Percentiles rank a stretch among this genome's conserved stretches.
phyloP scores from a whole-genome alignment of 768 basidiomycete genomes.

The Leccinum longicurvipes region DNA sequence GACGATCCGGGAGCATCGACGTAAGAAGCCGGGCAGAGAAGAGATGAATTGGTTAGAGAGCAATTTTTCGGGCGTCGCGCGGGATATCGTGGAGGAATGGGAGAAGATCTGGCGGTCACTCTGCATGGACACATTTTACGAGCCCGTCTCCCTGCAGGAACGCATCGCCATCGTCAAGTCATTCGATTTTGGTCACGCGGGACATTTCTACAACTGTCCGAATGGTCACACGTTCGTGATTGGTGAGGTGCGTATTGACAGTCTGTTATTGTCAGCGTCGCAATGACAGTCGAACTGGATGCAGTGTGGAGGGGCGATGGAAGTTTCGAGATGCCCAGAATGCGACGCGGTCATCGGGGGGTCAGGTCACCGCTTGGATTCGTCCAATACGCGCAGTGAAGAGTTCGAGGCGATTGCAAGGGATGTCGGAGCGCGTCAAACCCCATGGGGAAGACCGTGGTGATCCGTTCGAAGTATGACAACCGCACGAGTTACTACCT shows the following conservation, averaged over 20 bases:
- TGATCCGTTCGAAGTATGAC: not conserved
- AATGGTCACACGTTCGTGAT: constrained; percentile 67
- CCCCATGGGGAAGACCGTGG: constrained; percentile 30
- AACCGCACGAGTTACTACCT: not conserved
- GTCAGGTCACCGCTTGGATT: constrained; percentile 35
- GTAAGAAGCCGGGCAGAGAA: constrained; percentile 23
- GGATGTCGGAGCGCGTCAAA: constrained; percentile 23
- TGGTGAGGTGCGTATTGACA: constrained; percentile 37
- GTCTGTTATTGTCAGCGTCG: not conserved
- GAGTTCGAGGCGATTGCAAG: constrained; percentile 48
- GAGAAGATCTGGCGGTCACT: constrained; percentile 38
- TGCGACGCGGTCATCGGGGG: constrained; percentile 57
- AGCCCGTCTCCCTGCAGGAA: constrained; percentile 52
- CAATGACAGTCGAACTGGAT: not conserved
- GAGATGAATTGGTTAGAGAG: constrained; percentile 40
- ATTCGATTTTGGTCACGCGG: constrained; percentile 47
- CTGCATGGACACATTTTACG: constrained; percentile 44
- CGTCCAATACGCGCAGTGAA: constrained; percentile 41
- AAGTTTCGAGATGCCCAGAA: constrained; percentile 50
- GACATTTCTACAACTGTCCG: constrained; percentile 49
- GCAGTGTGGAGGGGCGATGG: constrained; percentile 59
- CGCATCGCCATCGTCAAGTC: constrained; percentile 47
- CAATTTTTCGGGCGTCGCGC: constrained; percentile 39
- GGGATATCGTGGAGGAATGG: constrained; percentile 47
- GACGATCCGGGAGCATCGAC: constrained; percentile 7